Conservation (phyloP, 1,284 basidiomycete species). For the Fomitopsis schrenkii region DNA sequence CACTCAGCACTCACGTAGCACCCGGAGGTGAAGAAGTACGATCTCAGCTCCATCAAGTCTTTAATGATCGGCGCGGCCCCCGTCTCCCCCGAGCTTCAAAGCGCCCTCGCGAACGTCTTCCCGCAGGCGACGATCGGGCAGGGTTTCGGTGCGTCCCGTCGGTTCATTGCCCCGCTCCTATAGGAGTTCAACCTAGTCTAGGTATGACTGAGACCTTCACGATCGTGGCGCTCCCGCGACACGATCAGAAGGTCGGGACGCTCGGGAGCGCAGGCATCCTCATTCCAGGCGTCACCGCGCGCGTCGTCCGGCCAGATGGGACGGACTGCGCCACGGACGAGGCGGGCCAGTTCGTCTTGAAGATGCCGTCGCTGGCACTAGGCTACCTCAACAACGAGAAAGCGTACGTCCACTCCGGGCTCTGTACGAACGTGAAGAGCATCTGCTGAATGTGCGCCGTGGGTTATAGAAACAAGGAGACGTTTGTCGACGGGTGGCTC, state of each 20-base stretch:
- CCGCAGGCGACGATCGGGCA: constrained; percentile 62
- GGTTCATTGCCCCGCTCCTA: neutral
- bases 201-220: constrained; percentile 47
- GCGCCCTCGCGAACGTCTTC: constrained; percentile 49
- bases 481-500: constrained; percentile 41
- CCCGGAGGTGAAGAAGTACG: constrained; percentile 61
- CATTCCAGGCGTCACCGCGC: constrained; percentile 33
- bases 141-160: constrained; percentile 48
- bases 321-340: constrained; percentile 35
- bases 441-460: neutral
- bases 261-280: constrained; percentile 36
- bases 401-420: constrained; percentile 32
- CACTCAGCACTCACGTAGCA: constrained; percentile 36
- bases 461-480: constrained; percentile 35
- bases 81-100: constrained; percentile 59
- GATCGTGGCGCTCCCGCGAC: constrained; percentile 32
- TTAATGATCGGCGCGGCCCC: constrained; percentile 73
- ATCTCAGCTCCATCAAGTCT: constrained; percentile 55
- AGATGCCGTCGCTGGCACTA: constrained; percentile 36
- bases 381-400: constrained; percentile 36
- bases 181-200: neutral
- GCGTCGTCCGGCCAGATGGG: constrained; percentile 39
- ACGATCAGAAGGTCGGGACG: constrained; percentile 19
- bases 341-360: constrained; percentile 39
- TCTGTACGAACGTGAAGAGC: neutral